A percentile compares a stretch with the other conserved stretches of the same genome.
phyloP scores from a whole-genome alignment of 2,329 filamentous ascomycete species.

The Macrophomina phaseolina region DNA sequence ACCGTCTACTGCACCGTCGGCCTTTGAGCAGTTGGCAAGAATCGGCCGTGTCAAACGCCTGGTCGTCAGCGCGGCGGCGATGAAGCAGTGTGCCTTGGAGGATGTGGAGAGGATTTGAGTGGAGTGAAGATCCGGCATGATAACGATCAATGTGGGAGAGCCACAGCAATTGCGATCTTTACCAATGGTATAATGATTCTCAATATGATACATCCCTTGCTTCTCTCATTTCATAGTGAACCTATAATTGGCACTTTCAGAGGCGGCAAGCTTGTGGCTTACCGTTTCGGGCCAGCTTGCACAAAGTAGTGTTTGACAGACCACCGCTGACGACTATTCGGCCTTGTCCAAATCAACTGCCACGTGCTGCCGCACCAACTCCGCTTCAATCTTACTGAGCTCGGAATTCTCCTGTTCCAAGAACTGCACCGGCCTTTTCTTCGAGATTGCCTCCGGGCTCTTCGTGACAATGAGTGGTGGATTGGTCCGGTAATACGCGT shows the following conservation, averaged over 20 bases:
- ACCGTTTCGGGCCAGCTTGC: too few relatives aligned
- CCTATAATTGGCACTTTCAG: too few relatives aligned
- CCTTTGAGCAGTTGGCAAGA: constrained; percentile 52
- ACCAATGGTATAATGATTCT: too few relatives aligned
- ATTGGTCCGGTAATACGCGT: constrained; percentile 47
- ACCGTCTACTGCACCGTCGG: constrained; percentile 56
- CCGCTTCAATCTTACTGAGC: not conserved
- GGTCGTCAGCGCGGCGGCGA: constrained; percentile 49
- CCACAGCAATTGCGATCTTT: too few relatives aligned
- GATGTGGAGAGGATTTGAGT: not conserved
- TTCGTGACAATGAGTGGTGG: constrained; percentile 19
- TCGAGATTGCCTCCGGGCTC: constrained; percentile 55
- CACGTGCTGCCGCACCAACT: not conserved
- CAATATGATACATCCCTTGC: too few relatives aligned
- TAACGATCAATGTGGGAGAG: not conserved
- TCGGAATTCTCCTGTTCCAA: constrained; percentile 53
- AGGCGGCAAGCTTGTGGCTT: too few relatives aligned
- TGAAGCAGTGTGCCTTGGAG: constrained; percentile 15
- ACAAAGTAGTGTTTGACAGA: too few relatives aligned
- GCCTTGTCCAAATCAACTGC: not conserved
- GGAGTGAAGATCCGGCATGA: not conserved
- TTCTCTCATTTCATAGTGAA: too few relatives aligned
- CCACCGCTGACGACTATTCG: not conserved
- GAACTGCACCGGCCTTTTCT: constrained; percentile 53
- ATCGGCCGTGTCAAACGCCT: constrained; percentile 57